A percentile compares a stretch with the other conserved stretches of the same genome.
phyloP scores from a whole-genome alignment of 164 flowering plant genomes.

The Saururus chinensis region DNA sequence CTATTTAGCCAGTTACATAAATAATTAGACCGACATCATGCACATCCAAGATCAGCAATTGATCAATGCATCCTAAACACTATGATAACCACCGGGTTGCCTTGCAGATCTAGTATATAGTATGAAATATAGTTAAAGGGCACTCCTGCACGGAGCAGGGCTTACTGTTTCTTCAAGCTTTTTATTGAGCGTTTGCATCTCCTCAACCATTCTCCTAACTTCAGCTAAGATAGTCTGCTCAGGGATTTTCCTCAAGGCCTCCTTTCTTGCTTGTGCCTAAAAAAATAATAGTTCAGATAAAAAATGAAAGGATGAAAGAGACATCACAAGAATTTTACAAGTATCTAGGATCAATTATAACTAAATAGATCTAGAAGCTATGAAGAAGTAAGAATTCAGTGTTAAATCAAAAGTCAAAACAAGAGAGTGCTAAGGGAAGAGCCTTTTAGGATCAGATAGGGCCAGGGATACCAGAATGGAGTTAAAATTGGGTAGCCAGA shows the following conservation, averaged over 20 bases:
- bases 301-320: neutral
- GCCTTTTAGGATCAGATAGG: too few species aligned
- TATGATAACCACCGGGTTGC: neutral
- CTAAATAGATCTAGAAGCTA: too few species aligned
- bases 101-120: neutral
- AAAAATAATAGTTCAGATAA: neutral
- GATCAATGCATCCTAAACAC: neutral
- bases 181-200: slow-evolving; percentile 63
- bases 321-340: too few species aligned
- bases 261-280: slow-evolving; percentile 66
- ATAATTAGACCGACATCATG: too few species aligned
- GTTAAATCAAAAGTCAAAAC: too few species aligned
- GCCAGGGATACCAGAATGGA: too few species aligned
- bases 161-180: slow-evolving; percentile 71
- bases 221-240: slow-evolving; percentile 63
- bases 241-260: slow-evolving; percentile 52
- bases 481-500: too few species aligned
- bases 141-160: neutral
- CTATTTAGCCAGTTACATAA: too few species aligned
- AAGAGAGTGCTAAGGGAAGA: too few species aligned
- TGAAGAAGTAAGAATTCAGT: too few species aligned
- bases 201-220: slow-evolving; percentile 90
- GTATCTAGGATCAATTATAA: too few species aligned
- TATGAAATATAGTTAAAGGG: neutral
- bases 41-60: too few species aligned